Base-by-base conservation (phyloP, 371 early-diverging fungal genomes). In the Rozella allomycis region DNA sequence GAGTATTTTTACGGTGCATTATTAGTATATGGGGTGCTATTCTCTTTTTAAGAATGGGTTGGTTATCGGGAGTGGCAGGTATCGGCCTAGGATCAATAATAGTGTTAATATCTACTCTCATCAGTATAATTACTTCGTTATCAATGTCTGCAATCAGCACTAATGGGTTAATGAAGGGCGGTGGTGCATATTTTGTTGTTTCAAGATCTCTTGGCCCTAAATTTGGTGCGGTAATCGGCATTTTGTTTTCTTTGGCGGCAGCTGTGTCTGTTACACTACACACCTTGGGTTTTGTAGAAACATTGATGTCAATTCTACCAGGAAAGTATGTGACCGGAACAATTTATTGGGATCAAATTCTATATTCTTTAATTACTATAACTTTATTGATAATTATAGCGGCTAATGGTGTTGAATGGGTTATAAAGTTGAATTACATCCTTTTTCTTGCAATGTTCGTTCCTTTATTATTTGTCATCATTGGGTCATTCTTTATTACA, bases 61-160 rank as follows among this genome's bases (percentile, higher is more conserved):
- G 50, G 39, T 52, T 66, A 18, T 48, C 70, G n/a, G 50, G 60
- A 17, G 61, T 68, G 30, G 60, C 55, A 7, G 72, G 72, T 16
- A 41, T 70, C 9, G 36, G 51, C 3, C 49, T 58, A 12, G 67
- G 69, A 4, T 67, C 61, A 31, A 5, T 40, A 25, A 53, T 71
- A 26, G 66, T 70, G 7, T 39, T 60, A 25, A 50, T 70, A 33
- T 74, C 78, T 12, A 56, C 70, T 0, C n/a, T n/a, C n/a, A n/a
- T n/a, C n/a, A n/a, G n/a, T n/a, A n/a, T n/a, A n/a, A n/a, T n/a
- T n/a, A n/a, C n/a, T n/a, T n/a, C n/a, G n/a, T 50, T 78, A 9
- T 67, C 67, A 11, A 50, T 78, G 17, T 67, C 69, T 6, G 76
- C 75, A 28, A 72, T 78, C 33, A 60, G 60, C 13, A 70, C 70